A percentile compares a stretch with the other conserved stretches of the same genome.
Evolutionary conservation across 2,329 filamentous ascomycete genomes (phyloP).

Genomic region (Exophiala viscosa): DNA sequence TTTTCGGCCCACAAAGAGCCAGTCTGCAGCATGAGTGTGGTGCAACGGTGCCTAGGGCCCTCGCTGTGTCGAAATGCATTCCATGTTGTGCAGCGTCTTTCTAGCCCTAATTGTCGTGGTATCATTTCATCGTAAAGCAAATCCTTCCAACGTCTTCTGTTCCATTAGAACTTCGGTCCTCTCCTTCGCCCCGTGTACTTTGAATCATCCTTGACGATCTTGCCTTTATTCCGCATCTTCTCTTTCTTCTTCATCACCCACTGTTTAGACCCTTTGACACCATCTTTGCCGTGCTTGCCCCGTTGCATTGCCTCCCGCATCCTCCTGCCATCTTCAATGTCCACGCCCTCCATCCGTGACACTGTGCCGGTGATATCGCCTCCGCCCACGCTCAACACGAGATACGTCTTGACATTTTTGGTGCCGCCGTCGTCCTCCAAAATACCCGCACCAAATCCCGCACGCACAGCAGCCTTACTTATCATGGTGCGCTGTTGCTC

Average conservation of each 20-base stretch:
- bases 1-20: too few relatives aligned
- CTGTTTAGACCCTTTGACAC: slow-evolving; percentile 49
- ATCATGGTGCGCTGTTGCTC: slow-evolving; percentile 90
- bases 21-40: too few relatives aligned
- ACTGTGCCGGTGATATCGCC: slow-evolving; percentile 91
- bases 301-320: slow-evolving; percentile 41
- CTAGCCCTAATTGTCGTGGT: neutral
- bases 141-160: neutral
- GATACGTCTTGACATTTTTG: slow-evolving; percentile 94
- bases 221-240: slow-evolving; percentile 91
- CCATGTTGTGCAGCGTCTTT: neutral
- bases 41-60: too few relatives aligned
- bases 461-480: slow-evolving; percentile 80
- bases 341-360: slow-evolving; percentile 80
- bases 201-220: slow-evolving; percentile 84
- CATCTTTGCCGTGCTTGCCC: slow-evolving; percentile 46
- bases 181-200: slow-evolving; percentile 94
- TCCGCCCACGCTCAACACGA: slow-evolving; percentile 85
- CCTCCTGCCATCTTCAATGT: slow-evolving; percentile 68
- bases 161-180: slow-evolving; percentile 65
- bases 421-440: slow-evolving; percentile 94
- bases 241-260: slow-evolving; percentile 65
- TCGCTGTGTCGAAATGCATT: too few relatives aligned
- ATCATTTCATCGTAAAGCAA: neutral
- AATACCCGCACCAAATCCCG: slow-evolving; percentile 91